phyloP scores from a whole-genome alignment of 2,329 filamentous ascomycete species.

The Biscogniauxia sp. region DNA sequence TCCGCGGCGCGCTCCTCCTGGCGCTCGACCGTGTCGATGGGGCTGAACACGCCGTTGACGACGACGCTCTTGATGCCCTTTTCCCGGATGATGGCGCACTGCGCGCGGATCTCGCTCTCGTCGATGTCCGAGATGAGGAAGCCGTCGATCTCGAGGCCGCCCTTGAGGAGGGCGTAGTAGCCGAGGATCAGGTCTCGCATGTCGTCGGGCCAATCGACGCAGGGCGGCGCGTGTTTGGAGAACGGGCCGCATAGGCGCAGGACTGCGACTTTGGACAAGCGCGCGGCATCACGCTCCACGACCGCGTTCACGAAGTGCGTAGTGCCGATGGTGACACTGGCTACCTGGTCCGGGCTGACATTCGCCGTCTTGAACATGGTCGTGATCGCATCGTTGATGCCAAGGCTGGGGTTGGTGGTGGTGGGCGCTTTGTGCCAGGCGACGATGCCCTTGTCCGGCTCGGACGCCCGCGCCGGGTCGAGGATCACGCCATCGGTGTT shows the following conservation, averaged over 20 bases:
- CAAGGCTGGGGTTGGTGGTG: conserved; percentile 45
- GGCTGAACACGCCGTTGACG: conserved; percentile 50
- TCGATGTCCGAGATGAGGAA: conserved; percentile 44
- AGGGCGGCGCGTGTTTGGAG: conserved; percentile 48
- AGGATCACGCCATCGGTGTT: conserved; percentile 54
- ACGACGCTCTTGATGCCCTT: conserved; percentile 48
- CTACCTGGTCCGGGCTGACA: conserved; percentile 36
- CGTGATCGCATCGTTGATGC: conserved; percentile 44
- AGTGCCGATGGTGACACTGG: conserved; percentile 52
- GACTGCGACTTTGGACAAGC: conserved; percentile 51
- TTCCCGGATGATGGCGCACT: conserved; percentile 38
- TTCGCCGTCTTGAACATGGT: conserved; percentile 37
- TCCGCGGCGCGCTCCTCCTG: conserved; percentile 49
- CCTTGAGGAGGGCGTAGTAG: conserved; percentile 44
- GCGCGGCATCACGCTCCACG: conserved; percentile 48
- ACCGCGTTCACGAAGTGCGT: conserved; percentile 61
- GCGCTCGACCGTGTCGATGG: conserved; percentile 46
- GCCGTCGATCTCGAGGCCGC: conserved; percentile 53
- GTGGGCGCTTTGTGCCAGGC: conserved; percentile 51
- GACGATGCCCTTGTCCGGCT: conserved; percentile 41
- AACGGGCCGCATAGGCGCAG: conserved; percentile 54
- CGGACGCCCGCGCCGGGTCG: conserved; percentile 38
- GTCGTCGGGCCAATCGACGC: conserved; percentile 52
- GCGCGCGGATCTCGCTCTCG: conserved; percentile 37
- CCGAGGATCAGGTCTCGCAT: conserved; percentile 47